Evolutionary conservation across 805 yeast species (phyloP), one percentile per base, ranked within the genome.

Genomic region (Starmerella floris): DNA sequence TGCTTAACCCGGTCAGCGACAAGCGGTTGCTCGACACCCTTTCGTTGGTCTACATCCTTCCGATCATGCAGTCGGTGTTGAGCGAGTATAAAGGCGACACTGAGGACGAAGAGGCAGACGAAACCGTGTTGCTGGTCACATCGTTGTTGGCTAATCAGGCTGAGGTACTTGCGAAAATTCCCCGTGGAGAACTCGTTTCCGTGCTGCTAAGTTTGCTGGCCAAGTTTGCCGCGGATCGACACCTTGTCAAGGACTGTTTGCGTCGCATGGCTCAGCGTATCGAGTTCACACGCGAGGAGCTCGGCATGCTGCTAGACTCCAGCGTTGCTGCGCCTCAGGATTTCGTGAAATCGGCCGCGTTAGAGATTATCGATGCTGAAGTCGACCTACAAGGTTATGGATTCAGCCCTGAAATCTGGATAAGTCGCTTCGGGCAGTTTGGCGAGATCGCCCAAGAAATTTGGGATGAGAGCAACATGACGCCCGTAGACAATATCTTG

Each of bases 361-460:
- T 91, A 49, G 96, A 91, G 58, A 79, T 79, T 8, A 58, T 88
- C 25, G 96, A 88, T 59, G 74, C 84, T 39, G 96, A 91, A 56
- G 64, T 80, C 40, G 67, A 72, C 2, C 63, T 67, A 2, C 47
- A 56, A 3, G 73, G 68, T 34, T 51, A 67, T 50, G 59, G 60
- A 2, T 74, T 68, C 55, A 69, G 77, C 2, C 72, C 73, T 43
- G 94, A 87, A 58, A 62, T 91, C 20, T 87, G 82, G 76, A 76
- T 91, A 44, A 70, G 82, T 21, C 68, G 73, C 45, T 84, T 79
- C 57, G 95, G 85, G 57, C 84, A 78, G 39, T 41, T 25, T 23
- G 70, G 69, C 16, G 78, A 74, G 22, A 54, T 79, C 16, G 95
- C 96, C 0, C 61, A 62, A 17, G 78, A 88, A 1, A 82, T 91